Conservation (phyloP, 2,329 filamentous ascomycete genomes). For the Calonectria fujianensis region DNA sequence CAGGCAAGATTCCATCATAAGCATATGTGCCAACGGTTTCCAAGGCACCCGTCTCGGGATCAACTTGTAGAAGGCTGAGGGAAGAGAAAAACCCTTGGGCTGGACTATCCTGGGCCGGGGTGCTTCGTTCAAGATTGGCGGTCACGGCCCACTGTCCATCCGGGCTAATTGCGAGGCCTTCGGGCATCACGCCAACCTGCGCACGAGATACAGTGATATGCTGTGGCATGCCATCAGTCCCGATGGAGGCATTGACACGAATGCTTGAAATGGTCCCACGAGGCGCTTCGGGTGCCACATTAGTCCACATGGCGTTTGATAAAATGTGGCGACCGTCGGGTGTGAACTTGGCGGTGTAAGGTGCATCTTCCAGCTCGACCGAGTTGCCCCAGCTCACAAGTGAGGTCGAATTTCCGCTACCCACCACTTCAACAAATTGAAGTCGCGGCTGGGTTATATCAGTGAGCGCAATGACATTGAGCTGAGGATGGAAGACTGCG, state of each 20-base stretch:
- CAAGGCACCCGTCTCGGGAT: not conserved
- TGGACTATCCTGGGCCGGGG: not conserved
- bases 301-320: not conserved
- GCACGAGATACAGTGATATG: not conserved
- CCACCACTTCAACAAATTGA: not conserved
- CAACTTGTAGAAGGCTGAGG: not conserved
- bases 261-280: not conserved
- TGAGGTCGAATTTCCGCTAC: not conserved
- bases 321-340: not conserved
- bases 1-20: not conserved
- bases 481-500: not conserved
- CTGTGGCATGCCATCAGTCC: not conserved
- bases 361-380: not conserved
- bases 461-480: not conserved
- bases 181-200: not conserved
- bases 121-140: slow-evolving; percentile 5
- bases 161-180: slow-evolving; percentile 2
- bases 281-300: not conserved
- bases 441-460: not conserved
- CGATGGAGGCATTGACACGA: not conserved
- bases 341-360: not conserved
- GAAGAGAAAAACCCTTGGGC: not conserved
- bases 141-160: slow-evolving; percentile 10
- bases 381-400: slow-evolving; percentile 1
- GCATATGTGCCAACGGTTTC: not conserved